phyloP scores from a whole-genome alignment of 306 rosid genomes.

The Macrotyloma uniflorum region DNA sequence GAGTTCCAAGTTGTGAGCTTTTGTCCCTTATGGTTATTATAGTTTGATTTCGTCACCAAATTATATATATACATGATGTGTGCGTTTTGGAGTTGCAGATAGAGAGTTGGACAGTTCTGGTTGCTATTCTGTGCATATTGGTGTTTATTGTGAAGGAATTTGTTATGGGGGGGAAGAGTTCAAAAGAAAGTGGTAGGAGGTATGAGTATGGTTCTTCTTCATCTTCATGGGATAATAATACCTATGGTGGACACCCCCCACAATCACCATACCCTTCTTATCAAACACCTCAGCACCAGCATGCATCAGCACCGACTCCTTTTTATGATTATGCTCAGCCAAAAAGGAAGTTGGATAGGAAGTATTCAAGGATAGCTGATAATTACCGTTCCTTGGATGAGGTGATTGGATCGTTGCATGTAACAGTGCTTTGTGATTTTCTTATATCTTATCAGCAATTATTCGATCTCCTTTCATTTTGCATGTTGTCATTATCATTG shows the following conservation, averaged over 20 bases:
- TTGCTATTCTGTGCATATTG: conserved; percentile 42
- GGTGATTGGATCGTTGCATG: conserved; percentile 50
- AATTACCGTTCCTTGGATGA: conserved; percentile 79
- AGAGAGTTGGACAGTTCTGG: conserved; percentile 41
- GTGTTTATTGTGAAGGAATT: conserved; percentile 39
- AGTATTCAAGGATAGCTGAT: conserved; percentile 77
- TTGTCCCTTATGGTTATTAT: conserved; percentile 18
- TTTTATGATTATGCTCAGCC: conserved; percentile 47
- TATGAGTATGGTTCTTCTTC: conserved; percentile 49
- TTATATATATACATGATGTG: neutral
- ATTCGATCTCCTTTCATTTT: conserved; percentile 25
- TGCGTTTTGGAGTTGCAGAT: conserved; percentile 38
- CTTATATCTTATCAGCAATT: neutral
- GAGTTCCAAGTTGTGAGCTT: conserved; percentile 16
- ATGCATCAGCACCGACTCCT: conserved; percentile 48
- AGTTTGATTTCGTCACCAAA: conserved; percentile 16
- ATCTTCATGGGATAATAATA: conserved; percentile 49
- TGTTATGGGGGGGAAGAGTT: conserved; percentile 63
- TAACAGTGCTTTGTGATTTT: conserved; percentile 27
- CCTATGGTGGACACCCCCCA: conserved; percentile 35
- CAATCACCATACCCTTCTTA: conserved; percentile 53
- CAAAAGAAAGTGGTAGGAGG: conserved; percentile 52
- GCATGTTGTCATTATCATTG: conserved; percentile 32
- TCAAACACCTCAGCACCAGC: conserved; percentile 50
- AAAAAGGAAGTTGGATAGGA: conserved; percentile 57